A percentile compares a stretch with the other conserved stretches of the same genome.
phyloP scores from a whole-genome alignment of 2,329 filamentous ascomycete genomes.

The Biscogniauxia sp. region DNA sequence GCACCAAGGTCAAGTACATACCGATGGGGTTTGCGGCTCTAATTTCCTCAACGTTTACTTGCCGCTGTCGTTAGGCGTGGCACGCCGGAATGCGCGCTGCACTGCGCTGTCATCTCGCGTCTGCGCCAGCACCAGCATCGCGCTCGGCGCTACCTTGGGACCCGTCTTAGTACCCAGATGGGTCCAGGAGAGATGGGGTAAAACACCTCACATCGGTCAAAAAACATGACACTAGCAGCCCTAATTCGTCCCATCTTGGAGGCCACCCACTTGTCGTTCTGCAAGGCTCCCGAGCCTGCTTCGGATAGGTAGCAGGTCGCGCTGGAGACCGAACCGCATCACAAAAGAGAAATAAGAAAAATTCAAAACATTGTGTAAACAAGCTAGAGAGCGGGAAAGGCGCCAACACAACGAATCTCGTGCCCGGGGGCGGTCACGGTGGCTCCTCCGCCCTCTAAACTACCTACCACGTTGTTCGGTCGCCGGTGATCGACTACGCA shows the following conservation, averaged over 20 bases:
- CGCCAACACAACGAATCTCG: background rate
- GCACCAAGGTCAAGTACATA: background rate
- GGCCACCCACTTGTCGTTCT: background rate
- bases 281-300: background rate
- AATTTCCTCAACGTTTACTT: background rate
- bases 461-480: background rate
- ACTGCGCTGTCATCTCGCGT: background rate
- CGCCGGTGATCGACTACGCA: background rate
- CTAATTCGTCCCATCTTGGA: background rate
- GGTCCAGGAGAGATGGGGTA: background rate
- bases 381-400: background rate
- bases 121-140: background rate
- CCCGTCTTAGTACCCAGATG: too few species aligned
- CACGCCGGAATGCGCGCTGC: background rate
- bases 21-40: background rate
- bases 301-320: background rate
- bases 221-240: background rate
- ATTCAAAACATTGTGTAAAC: background rate
- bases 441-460: background rate
- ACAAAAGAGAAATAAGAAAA: background rate
- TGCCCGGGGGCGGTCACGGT: background rate
- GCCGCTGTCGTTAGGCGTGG: background rate
- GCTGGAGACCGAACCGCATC: background rate
- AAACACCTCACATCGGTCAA: background rate
- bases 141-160: background rate